Conservation (phyloP, 2,329 filamentous ascomycete genomes). For the Lachnellula suecica region DNA sequence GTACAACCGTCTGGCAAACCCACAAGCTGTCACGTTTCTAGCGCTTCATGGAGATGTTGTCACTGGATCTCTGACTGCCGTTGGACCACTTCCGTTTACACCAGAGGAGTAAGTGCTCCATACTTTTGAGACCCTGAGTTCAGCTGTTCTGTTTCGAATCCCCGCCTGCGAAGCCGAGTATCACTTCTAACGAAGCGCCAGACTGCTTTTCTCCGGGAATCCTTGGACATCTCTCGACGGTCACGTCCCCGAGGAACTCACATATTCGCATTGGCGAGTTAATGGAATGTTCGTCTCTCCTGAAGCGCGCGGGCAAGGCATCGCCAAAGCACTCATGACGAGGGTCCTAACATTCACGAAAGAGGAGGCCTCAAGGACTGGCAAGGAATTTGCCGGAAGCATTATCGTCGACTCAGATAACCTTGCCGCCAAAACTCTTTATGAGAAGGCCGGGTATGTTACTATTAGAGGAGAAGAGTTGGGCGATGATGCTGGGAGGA, state of each 20-base stretch:
- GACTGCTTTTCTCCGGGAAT: constrained; percentile 9
- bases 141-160: too few relatives aligned
- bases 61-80: constrained; percentile 33
- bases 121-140: neutral
- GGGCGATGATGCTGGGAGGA: constrained; percentile 7
- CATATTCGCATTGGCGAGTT: constrained; percentile 32
- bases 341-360: constrained; percentile 30
- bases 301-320: constrained; percentile 35
- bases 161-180: neutral
- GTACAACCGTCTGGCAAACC: constrained; percentile 37
- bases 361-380: constrained; percentile 21
- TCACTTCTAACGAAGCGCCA: constrained; percentile 1
- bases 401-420: constrained; percentile 38
- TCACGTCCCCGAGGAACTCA: neutral
- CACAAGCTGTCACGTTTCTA: constrained; percentile 35
- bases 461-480: constrained; percentile 22
- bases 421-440: constrained; percentile 33
- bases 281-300: constrained; percentile 40
- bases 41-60: constrained; percentile 29
- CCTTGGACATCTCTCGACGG: constrained; percentile 18
- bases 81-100: constrained; percentile 31
- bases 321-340: constrained; percentile 35
- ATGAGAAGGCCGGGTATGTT: constrained; percentile 37
- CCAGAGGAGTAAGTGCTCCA: constrained; percentile 11
- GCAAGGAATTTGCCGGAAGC: constrained; percentile 28